A percentile compares a stretch with the other conserved stretches of the same genome.
phyloP scores from a whole-genome alignment of 768 basidiomycete genomes.

The Kwoniella sp. region DNA sequence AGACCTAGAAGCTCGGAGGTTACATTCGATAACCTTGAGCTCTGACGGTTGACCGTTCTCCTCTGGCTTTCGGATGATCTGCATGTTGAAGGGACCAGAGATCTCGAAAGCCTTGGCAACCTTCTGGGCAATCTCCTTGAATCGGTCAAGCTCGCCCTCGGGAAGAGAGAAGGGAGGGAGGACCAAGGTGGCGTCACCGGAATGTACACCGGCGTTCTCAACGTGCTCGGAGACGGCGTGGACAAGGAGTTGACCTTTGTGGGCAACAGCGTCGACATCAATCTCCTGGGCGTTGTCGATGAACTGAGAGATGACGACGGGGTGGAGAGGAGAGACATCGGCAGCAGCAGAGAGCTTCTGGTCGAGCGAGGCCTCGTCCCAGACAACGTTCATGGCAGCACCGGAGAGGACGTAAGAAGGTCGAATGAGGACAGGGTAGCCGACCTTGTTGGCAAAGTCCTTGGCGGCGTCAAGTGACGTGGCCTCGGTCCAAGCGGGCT shows the following conservation, averaged over 20 bases:
- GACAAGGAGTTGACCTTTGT: slow-evolving; percentile 86
- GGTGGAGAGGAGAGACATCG: slow-evolving; percentile 92
- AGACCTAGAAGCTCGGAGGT: slow-evolving; percentile 92
- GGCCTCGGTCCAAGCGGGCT: slow-evolving; percentile 94
- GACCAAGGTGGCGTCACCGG: slow-evolving; percentile 96
- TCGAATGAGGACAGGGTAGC: slow-evolving; percentile 95
- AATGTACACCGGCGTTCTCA: slow-evolving; percentile 98
- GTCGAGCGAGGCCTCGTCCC: slow-evolving; percentile 83
- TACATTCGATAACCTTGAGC: slow-evolving; percentile 98
- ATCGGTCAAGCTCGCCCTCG: slow-evolving; percentile 74
- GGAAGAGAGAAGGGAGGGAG: slow-evolving; percentile 86
- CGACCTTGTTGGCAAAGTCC: slow-evolving; percentile 81
- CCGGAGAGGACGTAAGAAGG: slow-evolving; percentile 98
- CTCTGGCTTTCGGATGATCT: slow-evolving; percentile 83
- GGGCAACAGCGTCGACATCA: slow-evolving; percentile 94
- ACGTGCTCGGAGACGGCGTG: slow-evolving; percentile 98
- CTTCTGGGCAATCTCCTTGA: slow-evolving; percentile 92
- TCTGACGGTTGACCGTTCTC: slow-evolving; percentile 64
- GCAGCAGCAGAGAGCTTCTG: slow-evolving; percentile 97
- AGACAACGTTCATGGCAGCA: slow-evolving; percentile 98
- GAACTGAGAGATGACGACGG: slow-evolving; percentile 98
- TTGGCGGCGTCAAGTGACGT: slow-evolving; percentile 86
- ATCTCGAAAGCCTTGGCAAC: slow-evolving; percentile 94
- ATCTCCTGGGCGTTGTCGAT: slow-evolving; percentile 98
- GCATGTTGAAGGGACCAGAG: slow-evolving; percentile 99